Evolutionary conservation across 805 yeast genomes (phyloP), one percentile per base, ranked within the genome.

Genomic region (Metschnikowia gruessii): DNA sequence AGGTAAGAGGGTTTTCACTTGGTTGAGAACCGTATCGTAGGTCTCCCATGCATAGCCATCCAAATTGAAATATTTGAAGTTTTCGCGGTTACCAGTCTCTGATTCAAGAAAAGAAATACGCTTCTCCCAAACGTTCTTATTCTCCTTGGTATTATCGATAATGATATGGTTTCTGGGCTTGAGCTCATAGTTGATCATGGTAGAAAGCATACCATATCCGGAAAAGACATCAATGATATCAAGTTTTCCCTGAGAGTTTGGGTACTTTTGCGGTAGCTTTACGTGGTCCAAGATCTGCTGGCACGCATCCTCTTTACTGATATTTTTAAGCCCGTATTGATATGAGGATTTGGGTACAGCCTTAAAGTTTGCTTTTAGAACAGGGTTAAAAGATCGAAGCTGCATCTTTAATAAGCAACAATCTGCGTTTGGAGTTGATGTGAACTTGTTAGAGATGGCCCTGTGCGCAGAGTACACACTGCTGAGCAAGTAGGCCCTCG

Each of bases 31-130:
- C 0, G 70, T 62, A 3, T 66, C 61, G 56, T 75, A 88, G 0
- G 89, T 71, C 3, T 64, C 64, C 96, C 96, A 88, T 13, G 77
- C 65, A 60, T 76, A 85, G 3, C 94, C 91, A 57, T 83, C 83
- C 33, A 60, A 58, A 1, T 60, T 52, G 33, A 58, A 62, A 32
- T 65, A 59, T 24, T 60, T 56, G 44, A 72, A 68, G 38, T 70
- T 70, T 21, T 65, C 70, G 8, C 46, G 40, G 37, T 65, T 63
- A 4, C 59, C 60, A 0, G 66, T 60, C 18, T 53, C 48, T 8
- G 52, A 45, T 29, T 61, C 40, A 17, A 69, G 55, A 13, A 45
- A 50, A 11, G 55, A 45, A 26, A 68, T 58, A 15, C 68, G 45
- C 19, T 59, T 57, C 22, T 56, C 48, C 72, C 74, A 70, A 12